Evolutionary conservation across 306 rosid species (phyloP), one percentile per base, ranked within the genome.

Genomic region (Acacia crassicarpa): DNA sequence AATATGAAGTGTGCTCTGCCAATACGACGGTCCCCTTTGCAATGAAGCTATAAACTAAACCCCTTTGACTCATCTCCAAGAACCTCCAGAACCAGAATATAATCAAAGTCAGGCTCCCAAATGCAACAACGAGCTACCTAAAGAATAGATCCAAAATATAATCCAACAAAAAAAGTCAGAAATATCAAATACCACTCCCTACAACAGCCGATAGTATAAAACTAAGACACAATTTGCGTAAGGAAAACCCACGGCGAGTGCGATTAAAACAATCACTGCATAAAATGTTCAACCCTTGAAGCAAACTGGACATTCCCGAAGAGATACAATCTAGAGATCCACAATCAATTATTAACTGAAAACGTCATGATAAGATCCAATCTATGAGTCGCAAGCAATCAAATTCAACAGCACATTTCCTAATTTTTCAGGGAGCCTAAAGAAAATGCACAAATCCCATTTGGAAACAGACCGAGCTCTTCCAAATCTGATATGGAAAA

Each of bases 1-100:
- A 86, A 85, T 92, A 95, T 12, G 95, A 87, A 0, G 99, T 95
- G 83, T 95, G 96, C 76, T 95, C 99, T 4, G 99, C 99, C 82
- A 95, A 92, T 27, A 95, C 99, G 65, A 92, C 91, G 43, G 84
- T 85, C 63, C 99, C 98, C 89, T 93, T 95, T 35, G 98, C 98
- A 84, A 93, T 96, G 83, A 95, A 95, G 93, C 99, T 92, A 83
- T 95, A 95, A 44, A 95, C 93, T 51, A 95, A 91, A 81, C 99
- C 99, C 79, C 74, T 91, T 83, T 88, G 94, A 92, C 91, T 93
- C 99, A 95, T 95, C 89, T 90, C 84, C 75, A 65, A 77, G 71
- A 82, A 80, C 72, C 70, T 82, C 41, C 80, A 72, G 84, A 71
- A 76, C 76, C 38, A 43, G 41, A 25, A 44, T 71, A 43, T 71